A percentile compares a stretch with the other conserved stretches of the same genome.
phyloP scores from a whole-genome alignment of 2,329 filamentous ascomycete genomes.

The Botrytis sinoallii region DNA sequence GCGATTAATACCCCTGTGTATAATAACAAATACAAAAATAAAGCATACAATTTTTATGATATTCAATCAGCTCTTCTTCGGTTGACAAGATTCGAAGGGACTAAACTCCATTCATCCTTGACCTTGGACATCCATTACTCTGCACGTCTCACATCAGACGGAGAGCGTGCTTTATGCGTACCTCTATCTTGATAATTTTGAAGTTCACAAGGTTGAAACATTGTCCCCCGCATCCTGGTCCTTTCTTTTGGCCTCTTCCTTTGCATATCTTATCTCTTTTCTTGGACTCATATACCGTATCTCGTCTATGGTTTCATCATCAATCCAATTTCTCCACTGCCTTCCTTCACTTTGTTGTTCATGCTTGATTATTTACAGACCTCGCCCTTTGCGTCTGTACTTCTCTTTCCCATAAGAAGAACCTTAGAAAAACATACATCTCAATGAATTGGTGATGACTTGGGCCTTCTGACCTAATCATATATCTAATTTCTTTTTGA shows the following conservation, averaged over 20 bases:
- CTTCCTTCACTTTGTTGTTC: not conserved
- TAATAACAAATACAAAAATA: slow-evolving; percentile 8
- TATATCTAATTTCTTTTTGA: not conserved
- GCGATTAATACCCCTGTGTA: slow-evolving; percentile 5
- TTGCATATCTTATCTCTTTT: not conserved
- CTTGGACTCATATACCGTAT: not conserved
- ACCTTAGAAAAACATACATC: not conserved
- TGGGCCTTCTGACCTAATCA: not conserved
- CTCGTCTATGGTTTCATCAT: not conserved
- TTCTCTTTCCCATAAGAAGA: too few species aligned
- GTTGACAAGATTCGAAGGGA: not conserved
- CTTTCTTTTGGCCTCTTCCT: not conserved
- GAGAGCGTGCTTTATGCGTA: not conserved
- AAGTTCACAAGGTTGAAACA: not conserved
- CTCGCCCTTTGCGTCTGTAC: too few species aligned
- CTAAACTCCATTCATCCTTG: not conserved
- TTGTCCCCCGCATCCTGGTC: not conserved
- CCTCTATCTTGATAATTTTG: not conserved
- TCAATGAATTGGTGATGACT: not conserved
- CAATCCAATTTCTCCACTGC: not conserved
- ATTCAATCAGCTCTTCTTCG: not conserved
- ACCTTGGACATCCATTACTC: not conserved
- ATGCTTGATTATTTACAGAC: too few species aligned
- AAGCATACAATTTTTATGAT: not conserved
- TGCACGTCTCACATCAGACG: not conserved